phyloP scores from a whole-genome alignment of 2,329 filamentous ascomycete species.

The Alternaria longipes region DNA sequence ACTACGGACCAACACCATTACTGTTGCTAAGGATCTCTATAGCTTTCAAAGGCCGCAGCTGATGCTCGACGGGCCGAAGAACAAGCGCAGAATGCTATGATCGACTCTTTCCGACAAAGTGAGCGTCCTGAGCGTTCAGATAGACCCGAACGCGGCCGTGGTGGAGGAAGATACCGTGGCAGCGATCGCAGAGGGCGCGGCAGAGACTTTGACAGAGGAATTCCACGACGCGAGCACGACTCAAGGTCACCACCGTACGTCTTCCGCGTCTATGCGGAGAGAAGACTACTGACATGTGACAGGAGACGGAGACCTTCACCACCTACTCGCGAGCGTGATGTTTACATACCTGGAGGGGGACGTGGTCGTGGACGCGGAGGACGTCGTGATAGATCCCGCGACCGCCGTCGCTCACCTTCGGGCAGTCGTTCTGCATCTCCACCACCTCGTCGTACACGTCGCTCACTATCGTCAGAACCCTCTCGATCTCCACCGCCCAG shows the following conservation, averaged over 20 bases:
- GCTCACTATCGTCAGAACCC: conserved; percentile 25
- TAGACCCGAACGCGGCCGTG: conserved; percentile 56
- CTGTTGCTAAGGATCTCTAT: conserved; percentile 56
- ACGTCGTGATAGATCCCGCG: conserved; percentile 48
- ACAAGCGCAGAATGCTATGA: conserved; percentile 68
- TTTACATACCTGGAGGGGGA: conserved; percentile 63
- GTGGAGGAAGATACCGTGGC: conserved; percentile 60
- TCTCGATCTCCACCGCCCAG: conserved; percentile 40
- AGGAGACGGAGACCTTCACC: conserved; percentile 59
- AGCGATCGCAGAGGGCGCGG: conserved; percentile 50
- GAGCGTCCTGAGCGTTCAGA: conserved; percentile 61
- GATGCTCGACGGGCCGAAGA: conserved; percentile 76
- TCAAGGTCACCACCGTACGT: conserved; percentile 61
- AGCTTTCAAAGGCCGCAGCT: conserved; percentile 83
- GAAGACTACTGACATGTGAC: conserved; percentile 33
- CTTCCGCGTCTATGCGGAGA: neutral
- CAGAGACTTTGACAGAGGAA: conserved; percentile 58
- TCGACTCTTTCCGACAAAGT: conserved; percentile 72
- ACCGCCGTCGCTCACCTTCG: conserved; percentile 48
- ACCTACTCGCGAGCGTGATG: conserved; percentile 62
- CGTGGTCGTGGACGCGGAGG: conserved; percentile 47
- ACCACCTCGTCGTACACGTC: conserved; percentile 20
- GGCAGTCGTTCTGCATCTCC: conserved; percentile 27
- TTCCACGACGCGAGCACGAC: conserved; percentile 55
- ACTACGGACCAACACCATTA: neutral